Base-by-base conservation (phyloP, 345 rosid genomes). In the Mallotus nudiflorus region DNA sequence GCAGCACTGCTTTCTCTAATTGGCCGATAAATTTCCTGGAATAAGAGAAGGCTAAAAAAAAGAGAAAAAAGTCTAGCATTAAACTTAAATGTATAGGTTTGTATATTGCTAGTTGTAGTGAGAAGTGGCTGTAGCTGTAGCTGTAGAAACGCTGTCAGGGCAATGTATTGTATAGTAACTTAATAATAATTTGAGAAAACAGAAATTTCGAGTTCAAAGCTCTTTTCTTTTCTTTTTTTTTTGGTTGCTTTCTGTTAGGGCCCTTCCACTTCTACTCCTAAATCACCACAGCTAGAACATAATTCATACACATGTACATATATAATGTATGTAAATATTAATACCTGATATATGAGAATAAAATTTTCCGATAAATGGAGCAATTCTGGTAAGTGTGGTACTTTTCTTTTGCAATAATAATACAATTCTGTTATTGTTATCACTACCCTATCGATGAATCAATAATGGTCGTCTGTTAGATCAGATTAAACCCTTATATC, bases 81-180 rank as follows among this genome's bases (percentile, higher is more conserved):
- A 25, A 66, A 52, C 68, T 46, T 39, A 53, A 19, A 53, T 51
- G 49, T 67, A 42, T 65, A 76, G 73, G 31, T 27, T 37, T 70
- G 74, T 70, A 76, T 39, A 80, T 35, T 66, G 70, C 49, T 56
- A 54, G 73, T 44, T 57, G 55, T 56, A 66, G 45, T 48, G 15
- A 65, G 22, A 35, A 60, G 46, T 35, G 24, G 8, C 24, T 42
- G 57, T 54, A 54, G 69, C 54, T 55, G 65, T n/a, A n/a, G n/a
- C n/a, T n/a, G n/a, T n/a, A n/a, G n/a, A n/a, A n/a, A n/a, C n/a
- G n/a, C n/a, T n/a, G n/a, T 31, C 13, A 42, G 65, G 68, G 54
- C 35, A 28, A 68, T 65, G 25, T 52, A 27, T 46, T 71, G 79
- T 75, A 70, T 35, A 67, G 74, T 62, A 57, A 6, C 8, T 18